Percentiles rank a stretch among this genome's conserved stretches.
phyloP scores from a whole-genome alignment of 371 early-diverging fungal species.

The Vairimorpha ceranae region DNA sequence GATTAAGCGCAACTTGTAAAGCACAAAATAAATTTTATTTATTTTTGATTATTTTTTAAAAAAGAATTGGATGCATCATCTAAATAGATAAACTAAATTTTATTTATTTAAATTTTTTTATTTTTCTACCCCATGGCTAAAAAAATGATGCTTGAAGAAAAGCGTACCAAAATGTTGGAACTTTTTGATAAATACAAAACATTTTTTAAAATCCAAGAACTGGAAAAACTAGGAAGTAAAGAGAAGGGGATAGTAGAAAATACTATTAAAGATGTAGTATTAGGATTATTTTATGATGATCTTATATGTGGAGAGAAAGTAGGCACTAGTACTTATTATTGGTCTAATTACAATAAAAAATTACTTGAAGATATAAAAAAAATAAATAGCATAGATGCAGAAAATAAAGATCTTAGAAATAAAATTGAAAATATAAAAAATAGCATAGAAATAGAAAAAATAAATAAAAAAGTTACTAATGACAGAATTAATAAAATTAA shows the following conservation, averaged over 20 bases:
- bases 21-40: too few relatives aligned
- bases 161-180: constrained; percentile 24
- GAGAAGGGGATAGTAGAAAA: constrained; percentile 74
- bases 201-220: constrained; percentile 73
- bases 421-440: constrained; percentile 6
- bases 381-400: constrained; percentile 39
- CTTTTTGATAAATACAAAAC: constrained; percentile 42
- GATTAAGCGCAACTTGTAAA: too few relatives aligned
- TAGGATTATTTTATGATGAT: constrained; percentile 76
- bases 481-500: constrained; percentile 63
- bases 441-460: constrained; percentile 16
- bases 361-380: constrained; percentile 13
- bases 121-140: not conserved
- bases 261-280: constrained; percentile 78
- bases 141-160: constrained; percentile 27
- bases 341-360: constrained; percentile 71
- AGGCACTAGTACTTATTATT: constrained; percentile 78
- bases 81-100: not conserved
- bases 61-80: too few relatives aligned
- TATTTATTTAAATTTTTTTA: not conserved
- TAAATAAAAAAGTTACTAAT: constrained; percentile 51
- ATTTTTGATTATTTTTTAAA: too few relatives aligned
- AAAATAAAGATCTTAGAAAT: constrained; percentile 37
- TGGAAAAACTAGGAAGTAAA: constrained; percentile 79
- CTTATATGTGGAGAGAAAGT: constrained; percentile 78